These are phyloP conservation scores for Paramecium bursaria DNA, from an alignment of 73 alveolate genomes.

Conservation along the genomic window DNA sequence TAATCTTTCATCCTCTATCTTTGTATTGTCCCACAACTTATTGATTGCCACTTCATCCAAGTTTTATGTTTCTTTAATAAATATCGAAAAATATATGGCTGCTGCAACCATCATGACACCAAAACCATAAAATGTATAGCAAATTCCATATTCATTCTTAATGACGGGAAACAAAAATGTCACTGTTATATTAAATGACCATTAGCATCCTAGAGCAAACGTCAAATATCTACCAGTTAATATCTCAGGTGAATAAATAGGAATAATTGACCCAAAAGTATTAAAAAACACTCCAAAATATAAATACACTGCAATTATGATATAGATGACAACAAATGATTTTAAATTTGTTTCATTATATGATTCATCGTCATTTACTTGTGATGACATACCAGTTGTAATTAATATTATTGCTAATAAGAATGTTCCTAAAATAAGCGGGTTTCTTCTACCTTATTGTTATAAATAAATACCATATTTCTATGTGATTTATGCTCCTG, in stretches of 20 bases:
- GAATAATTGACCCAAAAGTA: slow-evolving; percentile 49
- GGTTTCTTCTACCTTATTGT: neutral
- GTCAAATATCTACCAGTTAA: slow-evolving; percentile 25
- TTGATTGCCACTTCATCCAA: slow-evolving; percentile 9
- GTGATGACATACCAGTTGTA: slow-evolving; percentile 6
- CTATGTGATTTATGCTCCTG: slow-evolving; percentile 38
- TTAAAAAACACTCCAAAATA: slow-evolving; percentile 48
- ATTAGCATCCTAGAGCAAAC: neutral
- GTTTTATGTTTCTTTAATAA: slow-evolving; percentile 43
- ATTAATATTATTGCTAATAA: neutral
- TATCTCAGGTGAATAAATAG: slow-evolving; percentile 50
- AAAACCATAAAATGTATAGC: slow-evolving; percentile 48
- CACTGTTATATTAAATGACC: slow-evolving; percentile 40
- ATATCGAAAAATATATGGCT: slow-evolving; percentile 5
- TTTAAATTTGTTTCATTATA: slow-evolving; percentile 40
- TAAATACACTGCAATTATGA: slow-evolving; percentile 11
- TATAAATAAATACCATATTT: neutral
- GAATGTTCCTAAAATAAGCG: slow-evolving; percentile 24
- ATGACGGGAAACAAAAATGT: slow-evolving; percentile 33
- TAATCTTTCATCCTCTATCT: too few relatives aligned
- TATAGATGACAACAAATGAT: slow-evolving; percentile 21
- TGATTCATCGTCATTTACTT: neutral
- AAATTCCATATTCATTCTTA: slow-evolving; percentile 15
- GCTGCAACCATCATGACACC: slow-evolving; percentile 42
- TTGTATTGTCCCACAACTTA: slow-evolving; percentile 40